Base-by-base conservation (phyloP, 2,329 filamentous ascomycete genomes). In the Leptographium lundbergii region DNA sequence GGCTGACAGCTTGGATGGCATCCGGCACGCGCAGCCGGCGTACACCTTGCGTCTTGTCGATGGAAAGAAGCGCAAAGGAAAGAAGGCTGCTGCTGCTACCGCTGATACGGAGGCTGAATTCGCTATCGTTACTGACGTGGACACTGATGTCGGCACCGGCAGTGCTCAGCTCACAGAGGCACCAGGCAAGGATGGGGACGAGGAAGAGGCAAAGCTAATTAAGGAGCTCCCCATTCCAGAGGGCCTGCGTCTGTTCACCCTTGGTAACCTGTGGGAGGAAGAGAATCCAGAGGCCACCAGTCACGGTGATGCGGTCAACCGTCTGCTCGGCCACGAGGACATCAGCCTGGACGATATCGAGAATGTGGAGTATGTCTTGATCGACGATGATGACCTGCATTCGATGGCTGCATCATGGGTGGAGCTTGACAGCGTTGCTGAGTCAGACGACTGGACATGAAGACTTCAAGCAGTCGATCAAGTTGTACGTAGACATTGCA, bases 321-420 rank as follows among this genome's bases (percentile, higher is more conserved):
- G 27, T 13, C n/a, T 48, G 6, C 34, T 58, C 19, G 32, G 57
- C 36, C 57, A 42, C 36, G 32, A 45, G 22, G 27, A 48, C n/a
- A 47, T 27, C 7, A 36, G 14, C 39, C 22, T 54, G 25, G 48
- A 53, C 22, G 50, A 58, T n/a, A 48, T 58, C 36, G 50, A 54
- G 13, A 39, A 48, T n/a, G 27, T 58, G 5, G 57, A 59, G 56
- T 61, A 59, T 39, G 57, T 58, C 6, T 39, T 61, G 13, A 34
- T 61, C 17, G 42, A 51, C 5, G 57, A 61, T 36, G 60, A 61
- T 17, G 60, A 61, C 14, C 22, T 61, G 42, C 34, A 50, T 14
- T 61, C 60, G 24, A 32, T 59, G 34, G 58, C 57, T 13, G 57
- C 52, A 27, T 59, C 57, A 22, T 61, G 60, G 57, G 57, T 61